phyloP scores from a whole-genome alignment of 495 filamentous ascomycete genomes.

The Annulohypoxylon stygium region DNA sequence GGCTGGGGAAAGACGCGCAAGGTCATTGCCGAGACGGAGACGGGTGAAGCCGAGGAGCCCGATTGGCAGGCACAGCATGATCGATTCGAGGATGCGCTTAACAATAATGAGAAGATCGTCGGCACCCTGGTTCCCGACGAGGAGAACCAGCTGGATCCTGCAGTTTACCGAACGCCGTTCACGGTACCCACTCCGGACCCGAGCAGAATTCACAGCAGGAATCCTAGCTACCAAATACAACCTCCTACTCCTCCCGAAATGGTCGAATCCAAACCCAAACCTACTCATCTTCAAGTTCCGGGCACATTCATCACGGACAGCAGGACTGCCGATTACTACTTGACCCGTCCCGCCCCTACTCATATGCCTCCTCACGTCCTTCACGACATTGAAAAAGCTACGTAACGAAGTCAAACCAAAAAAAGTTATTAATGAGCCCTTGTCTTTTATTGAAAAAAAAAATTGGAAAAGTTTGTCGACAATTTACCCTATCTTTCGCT shows the following conservation, averaged over 20 bases:
- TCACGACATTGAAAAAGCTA: background rate
- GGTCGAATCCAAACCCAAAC: background rate
- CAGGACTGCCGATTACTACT: background rate
- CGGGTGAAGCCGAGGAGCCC: conserved; percentile 44
- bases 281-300: background rate
- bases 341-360: background rate
- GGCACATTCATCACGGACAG: background rate
- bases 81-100: conserved; percentile 35
- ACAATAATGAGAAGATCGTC: conserved; percentile 38
- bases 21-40: conserved; percentile 44
- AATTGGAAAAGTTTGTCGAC: background rate
- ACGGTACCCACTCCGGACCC: conserved; percentile 15
- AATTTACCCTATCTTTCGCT: background rate
- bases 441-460: background rate
- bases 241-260: background rate
- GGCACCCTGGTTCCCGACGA: conserved; percentile 39
- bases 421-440: background rate
- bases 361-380: background rate
- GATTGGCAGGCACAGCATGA: conserved; percentile 25
- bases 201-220: conserved; percentile 4
- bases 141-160: conserved; percentile 41
- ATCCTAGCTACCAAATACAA: conserved; percentile 10
- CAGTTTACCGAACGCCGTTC: conserved; percentile 43
- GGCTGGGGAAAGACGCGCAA: conserved; percentile 55
- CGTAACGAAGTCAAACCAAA: background rate